Evolutionary conservation across 1,284 basidiomycete species (phyloP).

Genomic region (Cutaneotrichosporon sp.): DNA sequence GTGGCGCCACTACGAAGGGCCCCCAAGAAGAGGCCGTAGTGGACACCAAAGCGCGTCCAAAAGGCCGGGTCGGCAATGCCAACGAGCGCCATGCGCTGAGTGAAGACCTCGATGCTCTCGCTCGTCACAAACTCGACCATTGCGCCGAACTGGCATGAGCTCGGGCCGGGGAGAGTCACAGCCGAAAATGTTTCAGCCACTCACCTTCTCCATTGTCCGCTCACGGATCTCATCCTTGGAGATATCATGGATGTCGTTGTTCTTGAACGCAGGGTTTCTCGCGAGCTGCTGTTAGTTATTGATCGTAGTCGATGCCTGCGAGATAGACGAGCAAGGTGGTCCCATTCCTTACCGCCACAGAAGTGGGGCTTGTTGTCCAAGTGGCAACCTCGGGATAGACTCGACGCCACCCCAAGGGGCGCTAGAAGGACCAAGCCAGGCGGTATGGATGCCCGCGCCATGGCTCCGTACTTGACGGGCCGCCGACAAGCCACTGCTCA

Average conservation of each 20-base stretch:
- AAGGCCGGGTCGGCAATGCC: conserved; percentile 58
- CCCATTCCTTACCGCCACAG: no score
- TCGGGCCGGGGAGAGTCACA: neutral
- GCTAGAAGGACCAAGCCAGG: no score
- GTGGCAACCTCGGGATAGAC: neutral
- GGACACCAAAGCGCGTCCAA: conserved; percentile 60
- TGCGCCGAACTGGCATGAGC: conserved; percentile 41
- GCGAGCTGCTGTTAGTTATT: conserved; percentile 45
- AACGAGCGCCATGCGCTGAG: conserved; percentile 57
- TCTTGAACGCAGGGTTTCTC: conserved; percentile 58
- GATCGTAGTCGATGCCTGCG: neutral
- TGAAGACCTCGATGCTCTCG: conserved; percentile 56
- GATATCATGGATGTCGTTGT: conserved; percentile 60
- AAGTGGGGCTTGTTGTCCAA: neutral
- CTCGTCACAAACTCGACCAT: conserved; percentile 57
- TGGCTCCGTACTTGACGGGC: no score
- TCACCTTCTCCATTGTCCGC: conserved; percentile 55
- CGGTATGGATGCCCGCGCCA: no score
- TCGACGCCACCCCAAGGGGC: neutral
- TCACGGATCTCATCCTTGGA: conserved; percentile 58
- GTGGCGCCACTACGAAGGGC: conserved; percentile 53
- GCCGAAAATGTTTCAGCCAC: neutral
- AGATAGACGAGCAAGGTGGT: neutral
- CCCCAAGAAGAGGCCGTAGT: conserved; percentile 59
- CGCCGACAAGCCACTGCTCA: neutral